Evolutionary conservation across 257 asterid genomes (phyloP), one percentile per base, ranked within the genome.

Genomic region (Thymus quinquecostatus): DNA sequence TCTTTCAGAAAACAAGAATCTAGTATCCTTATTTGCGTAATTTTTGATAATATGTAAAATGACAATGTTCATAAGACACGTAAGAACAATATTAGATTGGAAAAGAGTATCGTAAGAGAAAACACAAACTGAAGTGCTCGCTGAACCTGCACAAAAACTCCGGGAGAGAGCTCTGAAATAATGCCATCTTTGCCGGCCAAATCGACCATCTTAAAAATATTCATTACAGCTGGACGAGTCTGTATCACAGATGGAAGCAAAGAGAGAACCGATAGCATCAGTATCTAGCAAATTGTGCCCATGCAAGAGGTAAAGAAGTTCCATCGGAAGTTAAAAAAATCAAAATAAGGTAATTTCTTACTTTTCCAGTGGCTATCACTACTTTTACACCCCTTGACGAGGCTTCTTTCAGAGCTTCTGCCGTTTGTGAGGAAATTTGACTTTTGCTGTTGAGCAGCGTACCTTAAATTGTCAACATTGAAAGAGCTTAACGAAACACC

Each of bases 321-420:
- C 57, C 41, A 43, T 44, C 58, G 66, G 69, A 75, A 50, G 54
- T 62, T 60, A 28, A 38, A 34, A 34, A 4, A 38, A 38, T 38
- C 6, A 38, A 53, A 64, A 62, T 10, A 28, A 33, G 33, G 55
- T 40, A 69, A 43, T 33, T 34, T 78, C 92, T 81, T 84, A 95
- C 99, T 84, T 95, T 95, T 81, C 99, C 99, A 74, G 99, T 95
- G 75, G 99, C 97, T 79, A 95, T 88, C 67, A 95, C 91, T 67
- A 95, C 86, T 81, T 89, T 95, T 58, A 95, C 91, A 74, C 98
- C 99, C 87, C 98, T 92, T 68, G 98, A 83, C 1, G 84, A 69
- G 64, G 96, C 99, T 81, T 92, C 98, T 80, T 78, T 88, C 45
- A 95, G 78, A 65, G 99, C 99, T 84, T 86, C 79, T 55, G 89